These are phyloP conservation scores for Stylosanthes scabra DNA, from an alignment of 331 rosid genomes.

Conservation along the genomic window DNA sequence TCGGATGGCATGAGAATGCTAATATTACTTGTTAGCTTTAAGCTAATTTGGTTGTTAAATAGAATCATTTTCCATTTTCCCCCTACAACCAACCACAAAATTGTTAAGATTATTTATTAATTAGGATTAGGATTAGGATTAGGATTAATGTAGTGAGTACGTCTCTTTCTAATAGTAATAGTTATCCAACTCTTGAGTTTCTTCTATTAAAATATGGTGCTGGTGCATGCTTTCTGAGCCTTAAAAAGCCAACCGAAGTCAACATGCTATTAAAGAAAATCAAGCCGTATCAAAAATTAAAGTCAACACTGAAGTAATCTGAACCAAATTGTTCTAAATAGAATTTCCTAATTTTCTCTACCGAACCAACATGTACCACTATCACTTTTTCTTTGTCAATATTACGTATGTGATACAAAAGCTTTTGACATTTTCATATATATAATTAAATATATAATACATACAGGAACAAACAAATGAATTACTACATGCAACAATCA, in stretches of 20 bases:
- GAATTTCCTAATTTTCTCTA: background rate
- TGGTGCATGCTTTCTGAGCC: background rate
- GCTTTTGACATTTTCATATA: background rate
- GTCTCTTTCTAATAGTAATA: slow-evolving; percentile 2
- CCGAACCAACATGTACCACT: background rate
- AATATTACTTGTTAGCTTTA: too few relatives aligned
- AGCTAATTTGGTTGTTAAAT: too few relatives aligned
- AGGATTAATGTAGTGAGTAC: slow-evolving; percentile 1
- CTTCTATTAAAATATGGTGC: too few relatives aligned
- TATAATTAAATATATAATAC: too few relatives aligned
- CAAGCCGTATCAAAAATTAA: background rate
- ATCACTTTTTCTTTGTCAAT: background rate
- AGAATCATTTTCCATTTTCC: too few relatives aligned
- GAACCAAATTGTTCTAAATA: background rate
- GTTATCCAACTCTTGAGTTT: slow-evolving; percentile 10
- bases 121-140: background rate
- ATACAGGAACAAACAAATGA: background rate
- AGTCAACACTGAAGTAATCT: slow-evolving; percentile 41
- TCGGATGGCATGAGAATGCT: too few relatives aligned
- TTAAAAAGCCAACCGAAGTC: slow-evolving; percentile 38
- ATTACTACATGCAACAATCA: slow-evolving; percentile 8
- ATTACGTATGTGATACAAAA: background rate
- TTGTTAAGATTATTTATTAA: background rate
- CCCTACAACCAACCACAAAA: too few relatives aligned
- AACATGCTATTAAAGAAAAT: slow-evolving; percentile 26